Percentiles rank a stretch among this genome's conserved stretches.
phyloP scores from a whole-genome alignment of 768 basidiomycete species.

The Pleurotus sapidus region DNA sequence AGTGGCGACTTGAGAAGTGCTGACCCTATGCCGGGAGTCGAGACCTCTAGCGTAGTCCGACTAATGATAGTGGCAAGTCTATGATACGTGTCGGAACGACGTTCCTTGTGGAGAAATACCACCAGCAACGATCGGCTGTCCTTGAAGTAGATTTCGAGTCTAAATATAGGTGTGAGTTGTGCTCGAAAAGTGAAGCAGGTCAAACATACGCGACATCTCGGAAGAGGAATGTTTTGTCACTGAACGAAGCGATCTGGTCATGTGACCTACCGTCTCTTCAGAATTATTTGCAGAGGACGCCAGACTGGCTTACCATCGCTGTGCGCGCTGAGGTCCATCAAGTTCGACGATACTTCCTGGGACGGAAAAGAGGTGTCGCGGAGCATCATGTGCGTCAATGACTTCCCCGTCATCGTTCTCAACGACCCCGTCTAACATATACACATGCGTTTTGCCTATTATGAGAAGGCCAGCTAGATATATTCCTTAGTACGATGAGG shows the following conservation, averaged over 20 bases:
- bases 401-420: slow-evolving; percentile 87
- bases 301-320: slow-evolving; percentile 61
- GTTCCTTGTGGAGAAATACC: slow-evolving; percentile 72
- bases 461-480: slow-evolving; percentile 80
- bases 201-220: slow-evolving; percentile 80
- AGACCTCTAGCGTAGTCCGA: slow-evolving; percentile 35
- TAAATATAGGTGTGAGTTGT: slow-evolving; percentile 22
- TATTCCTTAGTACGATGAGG: not conserved
- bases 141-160: slow-evolving; percentile 89
- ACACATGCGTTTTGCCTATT: slow-evolving; percentile 79
- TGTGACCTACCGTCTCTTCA: slow-evolving; percentile 54
- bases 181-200: not conserved
- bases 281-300: too few relatives aligned
- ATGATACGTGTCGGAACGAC: slow-evolving; percentile 57
- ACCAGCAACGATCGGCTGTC: slow-evolving; percentile 87
- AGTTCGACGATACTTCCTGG: slow-evolving; percentile 83
- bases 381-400: slow-evolving; percentile 84
- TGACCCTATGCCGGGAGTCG: slow-evolving; percentile 37
- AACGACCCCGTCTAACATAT: slow-evolving; percentile 88
- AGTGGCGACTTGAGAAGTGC: slow-evolving; percentile 50
- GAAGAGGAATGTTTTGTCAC: slow-evolving; percentile 85
- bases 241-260: slow-evolving; percentile 72
- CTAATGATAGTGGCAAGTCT: slow-evolving; percentile 47
- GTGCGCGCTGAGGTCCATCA: slow-evolving; percentile 75
- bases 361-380: slow-evolving; percentile 75